phyloP scores from a whole-genome alignment of 352 stramenopile genomes.

The Pythium biforme region DNA sequence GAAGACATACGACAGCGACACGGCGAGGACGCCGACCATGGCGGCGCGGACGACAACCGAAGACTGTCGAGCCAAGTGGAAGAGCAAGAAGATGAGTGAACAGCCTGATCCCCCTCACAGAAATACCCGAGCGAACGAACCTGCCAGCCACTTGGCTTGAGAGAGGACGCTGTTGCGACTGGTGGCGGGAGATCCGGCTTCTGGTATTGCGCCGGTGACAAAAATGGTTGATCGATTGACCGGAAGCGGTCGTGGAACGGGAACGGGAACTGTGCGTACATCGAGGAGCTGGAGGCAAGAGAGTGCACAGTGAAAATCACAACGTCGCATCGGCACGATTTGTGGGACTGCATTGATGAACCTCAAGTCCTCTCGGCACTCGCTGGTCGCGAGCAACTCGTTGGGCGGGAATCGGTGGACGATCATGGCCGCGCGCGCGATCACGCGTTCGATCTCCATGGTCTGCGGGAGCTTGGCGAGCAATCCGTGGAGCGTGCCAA shows the following conservation, averaged over 20 bases:
- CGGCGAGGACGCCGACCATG: conserved; percentile 14
- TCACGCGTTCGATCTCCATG: conserved; percentile 71
- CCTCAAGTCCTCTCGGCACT: conserved; percentile 15
- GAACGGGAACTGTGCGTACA: conserved; percentile 29
- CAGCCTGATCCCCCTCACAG: too few species aligned
- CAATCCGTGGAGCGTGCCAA: conserved; percentile 72
- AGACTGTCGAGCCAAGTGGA: neutral
- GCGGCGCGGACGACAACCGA: conserved; percentile 6
- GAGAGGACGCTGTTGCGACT: neutral
- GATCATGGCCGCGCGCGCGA: conserved; percentile 47
- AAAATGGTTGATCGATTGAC: conserved; percentile 22
- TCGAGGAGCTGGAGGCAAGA: conserved; percentile 9
- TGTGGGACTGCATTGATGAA: neutral
- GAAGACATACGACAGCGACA: conserved; percentile 24
- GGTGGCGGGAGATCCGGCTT: conserved; percentile 1
- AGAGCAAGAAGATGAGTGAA: neutral
- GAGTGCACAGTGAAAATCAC: neutral
- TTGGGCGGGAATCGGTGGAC: conserved; percentile 56
- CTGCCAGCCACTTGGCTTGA: neutral
- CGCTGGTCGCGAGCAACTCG: conserved; percentile 27
- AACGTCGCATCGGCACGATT: neutral
- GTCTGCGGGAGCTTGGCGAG: conserved; percentile 70
- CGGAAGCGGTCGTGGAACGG: conserved; percentile 23
- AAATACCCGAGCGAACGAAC: neutral
- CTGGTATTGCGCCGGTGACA: conserved; percentile 20